Conservation (phyloP, 2,329 filamentous ascomycete genomes). For the Thyridium curvatum region DNA sequence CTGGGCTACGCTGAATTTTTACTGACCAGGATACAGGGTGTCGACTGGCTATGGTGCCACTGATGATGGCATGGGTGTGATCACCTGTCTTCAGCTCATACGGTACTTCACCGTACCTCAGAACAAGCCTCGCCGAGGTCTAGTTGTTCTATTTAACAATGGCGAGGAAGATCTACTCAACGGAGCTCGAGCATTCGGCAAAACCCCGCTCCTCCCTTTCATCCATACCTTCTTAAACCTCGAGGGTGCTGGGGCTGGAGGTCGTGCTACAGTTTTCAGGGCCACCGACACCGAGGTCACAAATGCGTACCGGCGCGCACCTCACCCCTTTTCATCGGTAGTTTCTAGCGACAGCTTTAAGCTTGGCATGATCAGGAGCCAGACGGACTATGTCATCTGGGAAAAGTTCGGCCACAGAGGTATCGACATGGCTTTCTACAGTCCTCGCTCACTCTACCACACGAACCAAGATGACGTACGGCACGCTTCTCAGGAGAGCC, state of each 20-base stretch:
- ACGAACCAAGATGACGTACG: slow-evolving; percentile 81
- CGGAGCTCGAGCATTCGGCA: slow-evolving; percentile 77
- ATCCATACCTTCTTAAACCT: slow-evolving; percentile 89
- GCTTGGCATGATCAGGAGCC: slow-evolving; percentile 69
- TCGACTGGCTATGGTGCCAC: slow-evolving; percentile 90
- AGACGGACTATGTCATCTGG: slow-evolving; percentile 87
- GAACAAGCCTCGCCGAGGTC: slow-evolving; percentile 69
- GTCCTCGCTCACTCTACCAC: slow-evolving; percentile 81
- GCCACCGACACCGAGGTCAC: slow-evolving; percentile 84
- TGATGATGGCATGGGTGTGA: slow-evolving; percentile 85
- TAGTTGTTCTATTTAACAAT: slow-evolving; percentile 87
- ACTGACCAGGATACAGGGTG: slow-evolving; percentile 36
- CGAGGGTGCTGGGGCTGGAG: slow-evolving; percentile 89
- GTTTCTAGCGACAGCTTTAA: slow-evolving; percentile 81
- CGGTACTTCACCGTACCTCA: slow-evolving; percentile 73
- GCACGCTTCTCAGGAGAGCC: slow-evolving; percentile 62
- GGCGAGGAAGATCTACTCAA: slow-evolving; percentile 91
- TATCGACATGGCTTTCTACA: slow-evolving; percentile 86
- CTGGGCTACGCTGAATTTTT: slow-evolving; percentile 8
- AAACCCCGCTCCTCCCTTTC: slow-evolving; percentile 74
- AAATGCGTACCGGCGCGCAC: slow-evolving; percentile 63
- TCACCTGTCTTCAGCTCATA: slow-evolving; percentile 79
- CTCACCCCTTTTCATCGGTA: slow-evolving; percentile 77
- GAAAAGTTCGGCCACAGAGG: slow-evolving; percentile 75
- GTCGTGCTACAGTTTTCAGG: slow-evolving; percentile 80